Evolutionary conservation across 352 stramenopile genomes (phyloP).

Genomic region (Phytophthora kernoviae): DNA sequence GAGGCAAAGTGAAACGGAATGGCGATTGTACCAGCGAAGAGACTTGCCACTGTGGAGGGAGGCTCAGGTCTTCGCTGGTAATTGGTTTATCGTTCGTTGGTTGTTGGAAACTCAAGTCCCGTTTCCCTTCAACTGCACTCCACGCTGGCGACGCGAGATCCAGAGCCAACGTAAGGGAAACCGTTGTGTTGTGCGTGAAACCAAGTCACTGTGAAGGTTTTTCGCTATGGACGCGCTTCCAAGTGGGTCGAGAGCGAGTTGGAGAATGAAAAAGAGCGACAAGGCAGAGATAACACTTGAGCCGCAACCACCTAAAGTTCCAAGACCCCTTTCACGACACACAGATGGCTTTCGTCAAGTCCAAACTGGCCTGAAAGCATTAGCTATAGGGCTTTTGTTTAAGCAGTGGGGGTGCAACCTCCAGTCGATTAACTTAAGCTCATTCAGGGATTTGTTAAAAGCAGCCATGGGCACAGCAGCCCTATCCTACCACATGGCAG

Average conservation of each 20-base stretch:
- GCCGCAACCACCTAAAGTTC: slow-evolving; percentile 35
- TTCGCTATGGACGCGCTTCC: slow-evolving; percentile 8
- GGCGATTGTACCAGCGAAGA: slow-evolving; percentile 35
- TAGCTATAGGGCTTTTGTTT: slow-evolving; percentile 10
- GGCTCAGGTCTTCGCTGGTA: slow-evolving; percentile 20
- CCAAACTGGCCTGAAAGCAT: slow-evolving; percentile 23
- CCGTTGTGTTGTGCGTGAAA: neutral
- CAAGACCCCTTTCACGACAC: slow-evolving; percentile 18
- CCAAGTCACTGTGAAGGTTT: slow-evolving; percentile 4
- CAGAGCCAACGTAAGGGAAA: slow-evolving; percentile 2
- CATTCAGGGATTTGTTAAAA: slow-evolving; percentile 21
- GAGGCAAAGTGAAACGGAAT: slow-evolving; percentile 15
- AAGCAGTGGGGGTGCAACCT: too few relatives aligned
- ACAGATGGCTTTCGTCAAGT: slow-evolving; percentile 28
- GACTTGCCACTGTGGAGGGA: slow-evolving; percentile 11
- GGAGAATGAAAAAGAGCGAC: slow-evolving; percentile 24
- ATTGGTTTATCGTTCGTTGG: slow-evolving; percentile 7
- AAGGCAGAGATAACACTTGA: slow-evolving; percentile 12
- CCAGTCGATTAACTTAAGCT: neutral
- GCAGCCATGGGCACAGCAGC: neutral
- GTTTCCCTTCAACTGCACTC: slow-evolving; percentile 23
- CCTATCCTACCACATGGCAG: slow-evolving; percentile 25
- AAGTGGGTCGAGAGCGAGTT: slow-evolving; percentile 17
- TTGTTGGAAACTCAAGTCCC: slow-evolving; percentile 25
- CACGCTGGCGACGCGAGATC: slow-evolving; percentile 1